phyloP scores from a whole-genome alignment of 78 protist species.

The Chrysochromulina tobinii region DNA sequence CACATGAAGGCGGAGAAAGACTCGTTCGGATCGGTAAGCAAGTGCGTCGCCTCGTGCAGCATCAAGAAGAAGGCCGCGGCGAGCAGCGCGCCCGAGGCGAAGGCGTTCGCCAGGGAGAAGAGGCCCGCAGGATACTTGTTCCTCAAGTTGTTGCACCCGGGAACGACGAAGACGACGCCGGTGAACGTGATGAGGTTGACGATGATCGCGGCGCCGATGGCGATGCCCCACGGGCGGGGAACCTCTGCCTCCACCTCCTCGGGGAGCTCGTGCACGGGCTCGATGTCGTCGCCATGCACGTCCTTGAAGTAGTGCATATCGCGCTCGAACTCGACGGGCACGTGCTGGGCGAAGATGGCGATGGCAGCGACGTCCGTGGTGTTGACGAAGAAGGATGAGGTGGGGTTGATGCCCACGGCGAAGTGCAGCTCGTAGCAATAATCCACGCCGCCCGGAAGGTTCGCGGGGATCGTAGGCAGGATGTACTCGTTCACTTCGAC shows the following conservation, averaged over 20 bases:
- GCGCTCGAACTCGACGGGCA: neutral
- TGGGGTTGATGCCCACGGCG: neutral
- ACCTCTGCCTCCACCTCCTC: too few relatives aligned
- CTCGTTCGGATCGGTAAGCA: too few relatives aligned
- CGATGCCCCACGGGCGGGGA: neutral
- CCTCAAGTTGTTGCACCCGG: neutral
- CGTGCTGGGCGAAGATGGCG: neutral
- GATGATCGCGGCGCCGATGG: neutral
- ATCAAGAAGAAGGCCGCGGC: neutral
- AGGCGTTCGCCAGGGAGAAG: neutral
- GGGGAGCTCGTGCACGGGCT: neutral
- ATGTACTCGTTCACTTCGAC: neutral
- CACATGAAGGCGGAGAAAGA: neutral
- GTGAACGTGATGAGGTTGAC: neutral
- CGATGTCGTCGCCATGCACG: neutral
- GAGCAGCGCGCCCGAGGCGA: neutral
- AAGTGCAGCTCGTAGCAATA: neutral
- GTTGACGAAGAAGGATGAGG: neutral
- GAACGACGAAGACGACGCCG: neutral
- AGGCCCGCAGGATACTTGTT: neutral
- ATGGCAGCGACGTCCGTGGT: neutral
- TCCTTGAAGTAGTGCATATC: neutral
- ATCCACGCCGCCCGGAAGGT: neutral
- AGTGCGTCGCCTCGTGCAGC: neutral
- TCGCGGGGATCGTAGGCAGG: neutral